Evolutionary conservation across 768 basidiomycete species (phyloP).

Genomic region (Collybia sordida): DNA sequence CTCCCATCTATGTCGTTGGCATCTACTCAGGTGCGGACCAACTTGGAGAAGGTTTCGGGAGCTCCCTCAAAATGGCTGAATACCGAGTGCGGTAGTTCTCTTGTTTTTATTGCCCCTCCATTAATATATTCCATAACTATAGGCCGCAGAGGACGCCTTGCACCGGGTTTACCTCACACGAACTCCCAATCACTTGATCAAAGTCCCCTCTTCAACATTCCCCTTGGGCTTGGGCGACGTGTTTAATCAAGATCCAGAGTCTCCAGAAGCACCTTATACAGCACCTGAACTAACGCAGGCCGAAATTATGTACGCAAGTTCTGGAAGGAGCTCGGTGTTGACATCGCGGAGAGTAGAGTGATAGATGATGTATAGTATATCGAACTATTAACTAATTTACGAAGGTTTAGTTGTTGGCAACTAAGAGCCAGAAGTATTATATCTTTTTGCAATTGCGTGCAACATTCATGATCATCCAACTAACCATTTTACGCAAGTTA

Average conservation of each 20-base stretch:
- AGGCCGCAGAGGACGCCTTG: slow-evolving; percentile 88
- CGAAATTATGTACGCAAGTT: slow-evolving; percentile 70
- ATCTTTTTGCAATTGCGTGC: background rate
- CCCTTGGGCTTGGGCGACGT: slow-evolving; percentile 52
- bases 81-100: slow-evolving; percentile 62
- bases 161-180: slow-evolving; percentile 81
- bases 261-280: slow-evolving; percentile 44
- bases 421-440: background rate
- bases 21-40: slow-evolving; percentile 82
- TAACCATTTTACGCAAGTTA: too few species aligned
- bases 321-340: slow-evolving; percentile 49
- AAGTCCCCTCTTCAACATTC: slow-evolving; percentile 77
- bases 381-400: slow-evolving; percentile 1
- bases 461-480: too few species aligned
- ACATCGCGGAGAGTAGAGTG: slow-evolving; percentile 9
- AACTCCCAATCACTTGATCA: slow-evolving; percentile 64
- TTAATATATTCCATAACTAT: slow-evolving; percentile 4
- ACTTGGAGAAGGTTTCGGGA: slow-evolving; percentile 94
- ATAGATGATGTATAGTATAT: slow-evolving; percentile 8
- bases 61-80: slow-evolving; percentile 92
- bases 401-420: background rate
- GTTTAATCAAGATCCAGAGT: slow-evolving; percentile 46
- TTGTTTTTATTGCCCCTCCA: background rate
- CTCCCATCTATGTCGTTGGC: slow-evolving; percentile 95
- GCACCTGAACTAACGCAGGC: slow-evolving; percentile 57